A percentile compares a stretch with the other conserved stretches of the same genome.
Conservation (phyloP, 1,139 yeast species). For the Yamadazyma sp. region DNA sequence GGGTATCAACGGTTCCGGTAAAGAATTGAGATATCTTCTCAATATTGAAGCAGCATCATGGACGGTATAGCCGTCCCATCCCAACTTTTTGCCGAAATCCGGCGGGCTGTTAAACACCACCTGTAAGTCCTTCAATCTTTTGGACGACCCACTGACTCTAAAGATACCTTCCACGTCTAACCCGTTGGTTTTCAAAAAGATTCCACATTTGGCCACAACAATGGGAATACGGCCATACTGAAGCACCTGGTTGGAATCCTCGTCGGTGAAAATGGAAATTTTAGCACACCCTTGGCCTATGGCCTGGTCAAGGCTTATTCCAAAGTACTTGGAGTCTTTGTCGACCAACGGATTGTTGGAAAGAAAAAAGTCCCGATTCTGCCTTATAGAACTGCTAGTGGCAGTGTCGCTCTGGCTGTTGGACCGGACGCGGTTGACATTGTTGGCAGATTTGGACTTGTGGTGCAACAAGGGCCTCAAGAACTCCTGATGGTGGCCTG, state of each 20-base stretch:
- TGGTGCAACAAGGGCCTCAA: conserved; percentile 50
- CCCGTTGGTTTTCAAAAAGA: conserved; percentile 75
- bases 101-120: conserved; percentile 83
- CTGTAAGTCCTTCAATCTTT: conserved; percentile 84
- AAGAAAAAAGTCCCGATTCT: conserved; percentile 57
- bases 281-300: conserved; percentile 73
- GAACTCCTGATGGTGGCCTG: conserved; percentile 27
- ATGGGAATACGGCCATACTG: conserved; percentile 81
- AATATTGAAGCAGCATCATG: conserved; percentile 95
- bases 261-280: conserved; percentile 59
- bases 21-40: conserved; percentile 79
- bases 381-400: conserved; percentile 36
- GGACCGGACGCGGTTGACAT: conserved; percentile 44
- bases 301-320: conserved; percentile 75
- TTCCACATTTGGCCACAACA: conserved; percentile 95
- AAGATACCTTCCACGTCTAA: conserved; percentile 85
- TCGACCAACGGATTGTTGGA: conserved; percentile 44
- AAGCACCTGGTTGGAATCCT: conserved; percentile 51
- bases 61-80: conserved; percentile 94
- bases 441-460: conserved; percentile 50
- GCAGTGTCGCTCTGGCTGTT: conserved; percentile 23
- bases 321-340: conserved; percentile 67
- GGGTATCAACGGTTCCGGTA: conserved; percentile 93
- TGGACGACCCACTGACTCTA: conserved; percentile 89
- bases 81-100: conserved; percentile 78